These are phyloP conservation scores for Podospora anserina DNA, from an alignment of 495 filamentous ascomycete species.

Conservation along the genomic window DNA sequence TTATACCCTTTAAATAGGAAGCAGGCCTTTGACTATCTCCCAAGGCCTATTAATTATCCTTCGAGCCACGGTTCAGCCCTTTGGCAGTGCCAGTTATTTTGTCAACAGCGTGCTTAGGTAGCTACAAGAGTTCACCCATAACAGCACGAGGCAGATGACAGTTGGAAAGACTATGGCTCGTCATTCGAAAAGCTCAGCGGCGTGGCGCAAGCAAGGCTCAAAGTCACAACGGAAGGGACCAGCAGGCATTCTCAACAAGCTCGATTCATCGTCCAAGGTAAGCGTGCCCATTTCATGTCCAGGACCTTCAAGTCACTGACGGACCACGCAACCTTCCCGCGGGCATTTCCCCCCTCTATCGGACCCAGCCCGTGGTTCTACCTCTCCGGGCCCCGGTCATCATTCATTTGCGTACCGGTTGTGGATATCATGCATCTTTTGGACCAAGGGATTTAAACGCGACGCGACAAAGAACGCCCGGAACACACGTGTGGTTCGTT, in stretches of 20 bases:
- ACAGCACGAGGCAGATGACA: too few species aligned
- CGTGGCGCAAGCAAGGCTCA: background rate
- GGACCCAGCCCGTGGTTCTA: constrained; percentile 3
- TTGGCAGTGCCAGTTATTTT: too few species aligned
- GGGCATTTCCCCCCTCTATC: constrained; percentile 4
- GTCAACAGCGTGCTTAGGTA: too few species aligned
- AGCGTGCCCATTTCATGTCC: background rate
- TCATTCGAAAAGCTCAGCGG: background rate
- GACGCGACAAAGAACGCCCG: constrained; percentile 13
- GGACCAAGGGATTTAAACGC: constrained; percentile 8
- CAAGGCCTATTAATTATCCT: too few species aligned
- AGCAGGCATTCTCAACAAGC: background rate
- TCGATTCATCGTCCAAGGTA: constrained; percentile 1
- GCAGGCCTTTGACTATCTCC: too few species aligned
- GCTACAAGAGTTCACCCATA: too few species aligned
- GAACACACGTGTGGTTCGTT: constrained; percentile 24
- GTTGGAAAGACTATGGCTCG: too few species aligned
- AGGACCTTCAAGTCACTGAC: constrained; percentile 3
- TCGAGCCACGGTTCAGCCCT: too few species aligned
- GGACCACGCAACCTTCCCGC: constrained; percentile 3
- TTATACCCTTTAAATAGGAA: too few species aligned
- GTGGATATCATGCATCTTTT: constrained; percentile 8
- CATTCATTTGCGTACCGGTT: constrained; percentile 2
- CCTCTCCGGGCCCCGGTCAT: background rate
- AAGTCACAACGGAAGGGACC: background rate